These are phyloP conservation scores for Linum usitatissimum DNA, from an alignment of 345 rosid genomes.

Conservation along the genomic window DNA sequence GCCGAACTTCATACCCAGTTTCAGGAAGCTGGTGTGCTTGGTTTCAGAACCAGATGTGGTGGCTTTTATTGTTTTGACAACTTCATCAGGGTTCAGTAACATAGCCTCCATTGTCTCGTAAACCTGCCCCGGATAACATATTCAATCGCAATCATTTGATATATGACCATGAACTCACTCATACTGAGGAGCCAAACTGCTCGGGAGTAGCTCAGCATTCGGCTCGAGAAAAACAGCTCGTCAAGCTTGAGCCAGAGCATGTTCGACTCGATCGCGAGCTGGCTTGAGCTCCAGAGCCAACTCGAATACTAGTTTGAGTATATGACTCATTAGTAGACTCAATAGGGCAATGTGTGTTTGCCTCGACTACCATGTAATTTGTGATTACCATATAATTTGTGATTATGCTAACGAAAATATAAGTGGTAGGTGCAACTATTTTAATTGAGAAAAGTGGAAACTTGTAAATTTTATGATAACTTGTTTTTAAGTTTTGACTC, in stretches of 20 bases:
- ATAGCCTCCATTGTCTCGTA: slow-evolving; percentile 81
- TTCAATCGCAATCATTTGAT: neutral
- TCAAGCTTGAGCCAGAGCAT: neutral
- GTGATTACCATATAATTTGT: too few relatives aligned
- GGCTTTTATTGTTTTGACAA: slow-evolving; percentile 36
- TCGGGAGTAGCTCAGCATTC: neutral
- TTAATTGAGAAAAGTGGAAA: too few relatives aligned
- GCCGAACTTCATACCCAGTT: slow-evolving; percentile 58
- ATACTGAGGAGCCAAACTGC: neutral
- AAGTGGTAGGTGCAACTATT: too few relatives aligned
- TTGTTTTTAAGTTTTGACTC: too few relatives aligned
- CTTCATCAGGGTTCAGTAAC: slow-evolving; percentile 62
- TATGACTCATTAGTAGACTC: too few relatives aligned
- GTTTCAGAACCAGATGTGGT: slow-evolving; percentile 31
- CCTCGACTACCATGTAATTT: too few relatives aligned
- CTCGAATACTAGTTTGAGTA: too few relatives aligned
- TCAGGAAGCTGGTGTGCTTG: slow-evolving; percentile 42
- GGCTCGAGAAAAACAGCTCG: neutral
- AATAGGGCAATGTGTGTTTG: too few relatives aligned
- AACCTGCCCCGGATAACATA: slow-evolving; percentile 30
- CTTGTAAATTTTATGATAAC: too few relatives aligned
- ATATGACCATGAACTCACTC: neutral
- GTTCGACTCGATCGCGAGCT: too few relatives aligned
- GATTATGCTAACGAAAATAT: too few relatives aligned
- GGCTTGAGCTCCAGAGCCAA: too few relatives aligned